Evolutionary conservation across 441 rosid genomes (phyloP).

Genomic region (Cnidoscolus chayamansa): DNA sequence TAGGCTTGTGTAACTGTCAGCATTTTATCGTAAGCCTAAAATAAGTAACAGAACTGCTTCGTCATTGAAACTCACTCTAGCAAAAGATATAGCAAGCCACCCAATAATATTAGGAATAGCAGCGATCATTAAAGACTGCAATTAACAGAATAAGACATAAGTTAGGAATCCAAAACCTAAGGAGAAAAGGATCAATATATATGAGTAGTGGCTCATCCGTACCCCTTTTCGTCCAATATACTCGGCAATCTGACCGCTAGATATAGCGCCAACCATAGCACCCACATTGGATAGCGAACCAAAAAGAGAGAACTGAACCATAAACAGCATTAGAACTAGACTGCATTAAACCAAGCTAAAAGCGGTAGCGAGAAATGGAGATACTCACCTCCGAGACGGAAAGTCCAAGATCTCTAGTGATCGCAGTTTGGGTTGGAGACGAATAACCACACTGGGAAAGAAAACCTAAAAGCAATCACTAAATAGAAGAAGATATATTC

Average conservation of each 20-base stretch:
- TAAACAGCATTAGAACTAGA: constrained; percentile 22
- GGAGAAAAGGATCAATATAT: not conserved
- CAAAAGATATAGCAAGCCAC: constrained; percentile 91
- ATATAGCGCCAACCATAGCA: constrained; percentile 91
- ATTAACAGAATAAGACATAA: not conserved
- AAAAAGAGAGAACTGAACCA: constrained; percentile 63
- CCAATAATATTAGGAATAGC: constrained; percentile 92
- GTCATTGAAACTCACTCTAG: constrained; percentile 51
- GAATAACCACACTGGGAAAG: constrained; percentile 66
- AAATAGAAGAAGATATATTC: not conserved
- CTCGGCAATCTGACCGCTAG: constrained; percentile 90
- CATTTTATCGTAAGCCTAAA: constrained; percentile 4
- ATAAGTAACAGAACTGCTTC: not conserved
- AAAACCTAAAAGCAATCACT: not conserved
- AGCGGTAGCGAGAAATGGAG: not conserved
- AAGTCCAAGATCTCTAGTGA: constrained; percentile 63
- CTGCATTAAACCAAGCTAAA: constrained; percentile 6
- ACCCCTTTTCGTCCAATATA: constrained; percentile 93
- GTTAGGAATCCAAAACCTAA: not conserved
- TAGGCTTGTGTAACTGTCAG: constrained; percentile 9
- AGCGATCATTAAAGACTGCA: constrained; percentile 93
- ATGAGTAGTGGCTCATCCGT: constrained; percentile 4
- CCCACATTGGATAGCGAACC: constrained; percentile 91
- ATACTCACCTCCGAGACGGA: constrained; percentile 61
- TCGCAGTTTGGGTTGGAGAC: constrained; percentile 73